Base-by-base conservation (phyloP, 352 stramenopile genomes). In the Hyaloperonospora brassicae region DNA sequence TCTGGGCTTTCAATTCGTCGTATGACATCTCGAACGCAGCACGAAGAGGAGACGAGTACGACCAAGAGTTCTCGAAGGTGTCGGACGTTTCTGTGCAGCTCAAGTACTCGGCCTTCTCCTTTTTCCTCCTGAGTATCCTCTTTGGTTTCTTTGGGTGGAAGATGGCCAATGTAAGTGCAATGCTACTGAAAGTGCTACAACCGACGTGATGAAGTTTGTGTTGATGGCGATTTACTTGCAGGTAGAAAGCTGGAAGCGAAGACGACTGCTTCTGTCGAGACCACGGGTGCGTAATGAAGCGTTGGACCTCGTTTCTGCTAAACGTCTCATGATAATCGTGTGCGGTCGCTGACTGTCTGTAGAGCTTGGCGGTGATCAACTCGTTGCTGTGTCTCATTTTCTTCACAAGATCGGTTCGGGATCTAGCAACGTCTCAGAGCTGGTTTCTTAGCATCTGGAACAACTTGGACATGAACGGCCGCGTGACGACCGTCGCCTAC, bases 71-170 rank as follows among this genome's bases (percentile, higher is more conserved):
- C 53, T 87, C 73, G 48, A 73, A 84, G 57, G 77, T 93, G 42
- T 80, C 79, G 9, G 77, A 79, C 35, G 78, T 91, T 40, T 76
- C 70, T 57, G 78, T 90, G 52, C 83, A 93, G 61, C 76, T 90
- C 51, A 76, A 76, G 52, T 93, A 93, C 66, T 93, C 83, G 43
- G 76, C 79, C 8, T 72, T 87, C 14, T 88, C 76, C 14, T 93
- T 90, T 57, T 86, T 86, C 50, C 48, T 89, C 35, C 68, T 93
- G 47, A 87, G 77, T 59, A 74, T 84, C 8, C 66, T 90, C 39
- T 93, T 93, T 61, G 83, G 79, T 14, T 73, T 85, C 60, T 93
- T 93, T 49, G 80, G 79, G n/a, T 90, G 80, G 80, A 89, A 92
- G 59, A 87, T 92, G 68, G 72, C 78, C 23, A 88, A 84, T 40